phyloP scores from a whole-genome alignment of 345 rosid species.

The Populus simonii region DNA sequence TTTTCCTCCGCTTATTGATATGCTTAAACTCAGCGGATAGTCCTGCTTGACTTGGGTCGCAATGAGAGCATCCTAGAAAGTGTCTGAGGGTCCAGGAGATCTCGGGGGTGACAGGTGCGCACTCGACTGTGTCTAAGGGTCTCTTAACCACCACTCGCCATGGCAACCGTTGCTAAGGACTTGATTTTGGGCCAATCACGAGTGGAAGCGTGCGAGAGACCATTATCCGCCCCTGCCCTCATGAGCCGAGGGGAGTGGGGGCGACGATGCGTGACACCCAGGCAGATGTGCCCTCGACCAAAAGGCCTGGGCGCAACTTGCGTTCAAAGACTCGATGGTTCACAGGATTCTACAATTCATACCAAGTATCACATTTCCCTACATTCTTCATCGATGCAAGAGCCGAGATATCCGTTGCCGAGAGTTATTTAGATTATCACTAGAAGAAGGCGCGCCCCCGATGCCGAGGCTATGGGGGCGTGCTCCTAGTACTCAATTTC shows the following conservation, averaged over 20 bases:
- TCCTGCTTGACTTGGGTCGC: neutral
- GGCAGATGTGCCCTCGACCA: conserved; percentile 18
- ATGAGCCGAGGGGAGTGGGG: neutral
- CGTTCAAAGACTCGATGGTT: conserved; percentile 11
- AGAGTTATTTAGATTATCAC: too few species aligned
- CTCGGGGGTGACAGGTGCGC: neutral
- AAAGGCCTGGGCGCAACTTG: conserved; percentile 13
- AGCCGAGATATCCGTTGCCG: too few species aligned
- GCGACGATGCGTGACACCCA: conserved; percentile 16
- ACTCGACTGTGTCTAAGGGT: neutral
- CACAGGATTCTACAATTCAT: neutral
- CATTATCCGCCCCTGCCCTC: neutral
- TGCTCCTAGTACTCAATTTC: too few species aligned
- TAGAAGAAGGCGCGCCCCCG: neutral
- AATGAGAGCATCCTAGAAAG: neutral
- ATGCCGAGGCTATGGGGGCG: too few species aligned
- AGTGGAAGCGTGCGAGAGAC: neutral
- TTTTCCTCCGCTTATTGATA: conserved; percentile 1
- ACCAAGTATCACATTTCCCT: too few species aligned
- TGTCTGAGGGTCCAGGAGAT: neutral
- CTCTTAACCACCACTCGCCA: neutral
- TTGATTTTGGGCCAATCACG: neutral
- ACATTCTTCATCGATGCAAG: too few species aligned
- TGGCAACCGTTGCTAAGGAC: neutral
- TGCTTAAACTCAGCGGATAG: conserved; percentile 2